Evolutionary conservation across 768 basidiomycete genomes (phyloP), one percentile per base, ranked within the genome.

Genomic region (Suillus luteus): DNA sequence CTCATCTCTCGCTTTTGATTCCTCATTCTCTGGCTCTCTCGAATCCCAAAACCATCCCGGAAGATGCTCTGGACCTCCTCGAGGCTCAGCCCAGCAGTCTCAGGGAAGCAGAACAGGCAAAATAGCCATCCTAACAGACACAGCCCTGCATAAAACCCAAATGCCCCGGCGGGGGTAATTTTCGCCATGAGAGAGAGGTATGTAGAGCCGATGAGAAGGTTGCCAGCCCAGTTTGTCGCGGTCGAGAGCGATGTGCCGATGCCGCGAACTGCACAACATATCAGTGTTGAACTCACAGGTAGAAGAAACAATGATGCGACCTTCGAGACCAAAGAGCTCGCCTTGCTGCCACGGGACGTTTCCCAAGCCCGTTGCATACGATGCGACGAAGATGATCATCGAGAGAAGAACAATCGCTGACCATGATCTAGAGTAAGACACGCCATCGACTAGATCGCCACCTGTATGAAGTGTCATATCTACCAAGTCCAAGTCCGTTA

Each of bases 321-420:
- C 86, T 80, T 92, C 90, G 44, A 93, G 82, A 22, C 82, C 80
- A 76, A 94, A 94, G 12, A 95, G 81, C 71, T 93, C 92, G 51
- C 91, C 91, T 73, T 93, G 92, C 69, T 92, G 91, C 92, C 92
- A 93, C 0, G 92, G 92, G 2, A 92, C 86, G 69, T 91, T 91
- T 0, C 91, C 91, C 17, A 92, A 76, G 5, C 91, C 89, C 2
- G 84, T 89, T 0, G 91, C 93, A 70, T 94, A 95, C 11, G 88
- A 88, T 1, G 89, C 89, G 24, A 93, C 91, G 75, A 89, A 94
- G 67, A 91, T 71, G 67, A 95, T 86, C 90, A 94, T 93, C n/a
- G 88, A 84, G 7, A 88, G 65, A n/a, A 93, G 74, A 3, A 93
- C 89, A 63, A 90, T 76, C 1, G 82, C 82, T 5, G 88, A 89